Base-by-base conservation (phyloP, 75 land plant species). In the Picea sitchensis region DNA sequence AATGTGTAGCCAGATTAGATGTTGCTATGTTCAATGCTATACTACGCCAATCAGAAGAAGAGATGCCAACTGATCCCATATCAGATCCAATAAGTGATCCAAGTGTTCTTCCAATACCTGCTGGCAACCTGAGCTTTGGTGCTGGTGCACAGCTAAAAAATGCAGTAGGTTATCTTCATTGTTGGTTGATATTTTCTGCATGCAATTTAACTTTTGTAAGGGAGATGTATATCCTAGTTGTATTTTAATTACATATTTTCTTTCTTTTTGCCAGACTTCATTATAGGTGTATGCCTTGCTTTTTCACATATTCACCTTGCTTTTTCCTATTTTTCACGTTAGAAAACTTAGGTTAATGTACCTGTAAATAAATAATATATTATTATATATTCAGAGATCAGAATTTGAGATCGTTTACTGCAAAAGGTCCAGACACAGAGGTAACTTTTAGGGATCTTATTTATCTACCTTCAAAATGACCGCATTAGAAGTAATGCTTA, bases 11-110 rank as follows among this genome's bases (percentile, higher is more conserved):
- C 4, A 88, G 99, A 76, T 75, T 97, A 62, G 99, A 97, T 85
- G 96, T 95, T 2, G 99, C 99, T 32, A 95, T 97, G 92, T 97
- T 97, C 80, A 97, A 97, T 89, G 98, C 96, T 14, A 95, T 97
- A 77, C 77, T 97, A 54, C 95, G 99, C n/a, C 87, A 95, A 81
- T 90, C 92, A 32, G 92, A 86, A 34, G 86, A 91, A 69, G 95
- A 97, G 76, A 87, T 89, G 61, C 98, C 99, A 32, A 89, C 99
- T 18, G 99, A 97, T 87, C 99, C 99, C 38, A 79, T 97, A 26
- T 96, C 98, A 51, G 99, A 97, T 87, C 99, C 99, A 2, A 91
- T 97, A 56, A 82, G 85, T 47, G 94, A 97, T 77, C 73, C 89
- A 32, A 90, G 86, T 65, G 99, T 93, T 80, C 89, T 97, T 69